Conservation (phyloP, 345 rosid species). For the Eucalyptus erythrocorys region DNA sequence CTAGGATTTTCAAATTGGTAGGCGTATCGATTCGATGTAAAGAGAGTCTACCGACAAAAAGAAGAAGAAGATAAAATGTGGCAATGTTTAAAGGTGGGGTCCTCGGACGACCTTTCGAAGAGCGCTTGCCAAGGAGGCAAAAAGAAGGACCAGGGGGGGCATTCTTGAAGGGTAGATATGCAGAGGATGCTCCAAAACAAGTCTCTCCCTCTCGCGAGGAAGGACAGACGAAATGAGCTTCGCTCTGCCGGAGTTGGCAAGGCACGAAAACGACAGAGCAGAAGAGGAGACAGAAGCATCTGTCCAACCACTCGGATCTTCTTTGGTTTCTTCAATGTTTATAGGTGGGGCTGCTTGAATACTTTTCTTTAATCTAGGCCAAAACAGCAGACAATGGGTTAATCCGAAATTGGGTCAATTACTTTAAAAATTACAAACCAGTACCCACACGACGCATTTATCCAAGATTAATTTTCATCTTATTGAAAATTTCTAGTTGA, state of each 20-base stretch:
- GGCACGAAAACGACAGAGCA: background rate
- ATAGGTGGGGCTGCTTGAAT: background rate
- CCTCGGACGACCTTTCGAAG: background rate
- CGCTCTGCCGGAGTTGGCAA: background rate
- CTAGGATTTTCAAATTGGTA: background rate
- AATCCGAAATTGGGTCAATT: fast-evolving
- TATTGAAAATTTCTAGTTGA: fast-evolving
- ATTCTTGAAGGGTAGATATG: background rate
- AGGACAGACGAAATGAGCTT: background rate
- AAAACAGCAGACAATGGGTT: background rate
- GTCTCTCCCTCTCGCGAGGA: background rate
- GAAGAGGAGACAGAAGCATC: background rate
- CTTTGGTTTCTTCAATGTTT: background rate
- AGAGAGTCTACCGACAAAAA: background rate
- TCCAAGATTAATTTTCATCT: no score
- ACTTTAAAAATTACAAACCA: fast-evolving
- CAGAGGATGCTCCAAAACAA: background rate
- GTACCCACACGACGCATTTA: fast-evolving
- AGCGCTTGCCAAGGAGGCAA: background rate
- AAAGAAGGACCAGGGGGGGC: background rate
- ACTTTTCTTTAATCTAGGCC: background rate
- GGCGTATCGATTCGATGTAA: background rate
- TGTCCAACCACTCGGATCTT: background rate
- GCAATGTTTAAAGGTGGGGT: background rate
- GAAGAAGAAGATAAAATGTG: background rate